Base-by-base conservation (phyloP, 1,284 basidiomycete genomes). In the Mycena citricolor region DNA sequence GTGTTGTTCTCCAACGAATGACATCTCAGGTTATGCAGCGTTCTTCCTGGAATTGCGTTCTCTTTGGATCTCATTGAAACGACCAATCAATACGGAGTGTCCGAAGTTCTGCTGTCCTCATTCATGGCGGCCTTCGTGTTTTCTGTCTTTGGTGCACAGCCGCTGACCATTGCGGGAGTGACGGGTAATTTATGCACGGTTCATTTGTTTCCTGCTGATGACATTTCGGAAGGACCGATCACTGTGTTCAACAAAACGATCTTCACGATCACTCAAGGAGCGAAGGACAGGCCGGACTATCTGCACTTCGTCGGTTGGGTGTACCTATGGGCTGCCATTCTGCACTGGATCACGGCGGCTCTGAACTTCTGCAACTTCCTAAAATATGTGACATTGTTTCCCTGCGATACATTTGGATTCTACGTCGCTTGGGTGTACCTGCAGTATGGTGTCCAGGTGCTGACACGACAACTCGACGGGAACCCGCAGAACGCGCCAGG, bases 41-140 rank as follows among this genome's bases (percentile, higher is more conserved):
- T 94, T 19, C 76, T 95, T 34, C 93, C 94, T 2, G 92, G 90
- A 7, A 84, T 97, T 37, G 93, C 94, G 1, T 97, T 97, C 63
- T 90, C 92, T 14, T 67, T 97, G 33, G 93, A 97, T 61, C 75
- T 98, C 37, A 94, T 97, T 63, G 89, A 95, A 63, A 94, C 92
- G 0, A 92, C 91, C 1, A 76, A 83, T 20, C 79, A 90, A 55
- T 97, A 95, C 66, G 93, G 92, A 6, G 88, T 97, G 6, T 78
- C 91, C 12, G 95, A 98, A 63, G 90, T 94, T 7, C 67, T 87
- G 0, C 52, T 86, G 5, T 81, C 83, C 34, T 88, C 84, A 0
- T 92, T 92, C 61, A 86, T 97, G 79, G 90, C 92, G 0, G 88
- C 93, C 0, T 88, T 93, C 59, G 74, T 94, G n/a, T 95, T 97